These are phyloP conservation scores for Deinandra increscens DNA, from an alignment of 129 eudicot genomes.

Conservation along the genomic window DNA sequence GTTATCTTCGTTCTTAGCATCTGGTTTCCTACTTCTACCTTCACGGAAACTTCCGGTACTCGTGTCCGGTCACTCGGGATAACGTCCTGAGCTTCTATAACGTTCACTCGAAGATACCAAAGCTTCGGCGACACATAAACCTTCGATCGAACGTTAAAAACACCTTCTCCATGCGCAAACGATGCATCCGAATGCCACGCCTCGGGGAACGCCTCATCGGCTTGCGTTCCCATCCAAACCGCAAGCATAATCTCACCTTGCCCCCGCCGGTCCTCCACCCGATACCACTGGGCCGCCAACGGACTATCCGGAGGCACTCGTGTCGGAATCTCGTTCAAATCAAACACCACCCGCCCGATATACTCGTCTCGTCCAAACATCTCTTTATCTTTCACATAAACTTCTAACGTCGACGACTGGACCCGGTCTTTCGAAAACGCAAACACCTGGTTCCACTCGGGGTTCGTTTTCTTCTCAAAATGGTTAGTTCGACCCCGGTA, in stretches of 20 bases:
- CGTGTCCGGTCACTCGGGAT: constrained; percentile 52
- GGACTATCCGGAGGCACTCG: constrained; percentile 91
- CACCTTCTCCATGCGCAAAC: constrained; percentile 71
- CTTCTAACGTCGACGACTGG: constrained; percentile 68
- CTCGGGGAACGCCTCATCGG: constrained; percentile 49
- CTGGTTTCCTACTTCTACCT: constrained; percentile 66
- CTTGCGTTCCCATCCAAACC: constrained; percentile 92
- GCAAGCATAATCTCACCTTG: constrained; percentile 67
- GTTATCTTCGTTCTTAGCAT: constrained; percentile 49
- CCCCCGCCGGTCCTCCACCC: constrained; percentile 41
- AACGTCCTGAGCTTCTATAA: constrained; percentile 76
- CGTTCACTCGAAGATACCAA: constrained; percentile 78
- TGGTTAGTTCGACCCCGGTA: constrained; percentile 72
- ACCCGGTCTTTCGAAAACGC: constrained; percentile 74
- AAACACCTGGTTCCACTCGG: constrained; percentile 85
- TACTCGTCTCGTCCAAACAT: constrained; percentile 71
- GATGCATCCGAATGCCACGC: constrained; percentile 89
- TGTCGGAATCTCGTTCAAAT: constrained; percentile 68
- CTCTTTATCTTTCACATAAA: constrained; percentile 62
- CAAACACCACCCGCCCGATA: constrained; percentile 67
- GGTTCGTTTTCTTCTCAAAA: constrained; percentile 54
- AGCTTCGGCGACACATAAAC: constrained; percentile 80
- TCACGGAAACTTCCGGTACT: constrained; percentile 60
- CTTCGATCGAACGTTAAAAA: constrained; percentile 62
- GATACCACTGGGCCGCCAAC: constrained; percentile 82